Evolutionary conservation across 306 rosid genomes (phyloP), one percentile per base, ranked within the genome.

Genomic region (Dryas octopetala): DNA sequence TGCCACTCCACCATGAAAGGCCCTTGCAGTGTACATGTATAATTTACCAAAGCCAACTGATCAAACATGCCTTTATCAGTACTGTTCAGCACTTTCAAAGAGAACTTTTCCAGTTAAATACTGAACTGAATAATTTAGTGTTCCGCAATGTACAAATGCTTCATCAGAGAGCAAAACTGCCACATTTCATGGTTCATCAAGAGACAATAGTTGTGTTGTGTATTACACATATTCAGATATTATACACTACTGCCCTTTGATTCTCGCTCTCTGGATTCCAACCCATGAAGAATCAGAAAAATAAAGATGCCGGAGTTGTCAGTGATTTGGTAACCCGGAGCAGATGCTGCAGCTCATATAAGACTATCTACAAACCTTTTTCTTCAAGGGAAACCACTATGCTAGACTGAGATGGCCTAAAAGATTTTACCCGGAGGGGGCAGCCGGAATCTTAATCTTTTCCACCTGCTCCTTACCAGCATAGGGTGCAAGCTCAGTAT

Each of bases 391-490:
- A 23, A 74, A 79, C 52, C 28, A 15, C 41, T 28, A 49, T 49
- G 28, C 83, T 72, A 62, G 62, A 78, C 74, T 38, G 66, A 79
- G 59, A 79, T 28, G 57, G 60, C 65, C 67, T 66, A 76, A 51
- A 81, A 79, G 66, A 66, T 0, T 44, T 83, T 80, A 38, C 57
- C 38, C 46, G 74, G 38, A 45, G 58, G 62, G 2, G 81, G 83
- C 6, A 90, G 68, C 79, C 80, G 80, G 70, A 92, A 66, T 78
- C 91, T 80, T 80, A 90, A 76, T 76, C 88, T 89, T 68, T 88
- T 92, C 97, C 92, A 87, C 64, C 84, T 83, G 88, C 95, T 89
- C 60, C 76, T 85, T 53, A 59, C 90, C 57, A 95, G 82, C 84
- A 41, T 68, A n/a, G 99, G 97, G 75, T 90, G 84, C 88, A 88